phyloP scores from a whole-genome alignment of 2,329 filamentous ascomycete genomes.

The Penicillium sp. region DNA sequence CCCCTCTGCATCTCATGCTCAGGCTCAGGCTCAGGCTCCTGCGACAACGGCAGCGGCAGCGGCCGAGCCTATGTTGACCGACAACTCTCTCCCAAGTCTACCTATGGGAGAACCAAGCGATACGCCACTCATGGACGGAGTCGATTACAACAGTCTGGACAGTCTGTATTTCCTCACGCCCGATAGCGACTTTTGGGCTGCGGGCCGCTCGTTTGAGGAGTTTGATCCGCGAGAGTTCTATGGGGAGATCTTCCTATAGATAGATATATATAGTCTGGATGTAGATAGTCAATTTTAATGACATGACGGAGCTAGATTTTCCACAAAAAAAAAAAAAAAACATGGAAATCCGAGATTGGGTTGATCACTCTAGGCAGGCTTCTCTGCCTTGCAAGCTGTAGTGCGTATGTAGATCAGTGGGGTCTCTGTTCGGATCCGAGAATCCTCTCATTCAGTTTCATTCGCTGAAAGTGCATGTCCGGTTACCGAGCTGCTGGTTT shows the following conservation, averaged over 20 bases:
- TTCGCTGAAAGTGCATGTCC: not conserved
- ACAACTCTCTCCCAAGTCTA: not conserved
- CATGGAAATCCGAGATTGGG: not conserved
- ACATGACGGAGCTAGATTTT: not conserved
- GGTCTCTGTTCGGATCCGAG: not conserved
- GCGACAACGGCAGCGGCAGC: too few relatives aligned
- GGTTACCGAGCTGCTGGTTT: not conserved
- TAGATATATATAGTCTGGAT: not conserved
- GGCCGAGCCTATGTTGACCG: not conserved
- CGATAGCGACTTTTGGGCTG: not conserved
- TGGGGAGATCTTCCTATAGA: slow-evolving; percentile 2
- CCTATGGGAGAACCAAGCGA: not conserved
- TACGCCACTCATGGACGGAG: not conserved
- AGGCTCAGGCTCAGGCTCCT: not conserved
- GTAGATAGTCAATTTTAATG: not conserved
- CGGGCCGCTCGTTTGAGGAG: not conserved
- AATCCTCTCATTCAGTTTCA: not conserved
- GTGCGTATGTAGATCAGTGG: not conserved
- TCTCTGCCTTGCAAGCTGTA: not conserved
- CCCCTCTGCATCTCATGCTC: too few relatives aligned
- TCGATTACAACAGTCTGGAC: not conserved
- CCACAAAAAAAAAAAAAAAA: not conserved
- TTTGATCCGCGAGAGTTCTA: slow-evolving; percentile 1
- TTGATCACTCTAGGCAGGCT: not conserved
- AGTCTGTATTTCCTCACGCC: not conserved